Conservation (phyloP, 208 protist genomes). For the Leishmania martiniquensis region DNA sequence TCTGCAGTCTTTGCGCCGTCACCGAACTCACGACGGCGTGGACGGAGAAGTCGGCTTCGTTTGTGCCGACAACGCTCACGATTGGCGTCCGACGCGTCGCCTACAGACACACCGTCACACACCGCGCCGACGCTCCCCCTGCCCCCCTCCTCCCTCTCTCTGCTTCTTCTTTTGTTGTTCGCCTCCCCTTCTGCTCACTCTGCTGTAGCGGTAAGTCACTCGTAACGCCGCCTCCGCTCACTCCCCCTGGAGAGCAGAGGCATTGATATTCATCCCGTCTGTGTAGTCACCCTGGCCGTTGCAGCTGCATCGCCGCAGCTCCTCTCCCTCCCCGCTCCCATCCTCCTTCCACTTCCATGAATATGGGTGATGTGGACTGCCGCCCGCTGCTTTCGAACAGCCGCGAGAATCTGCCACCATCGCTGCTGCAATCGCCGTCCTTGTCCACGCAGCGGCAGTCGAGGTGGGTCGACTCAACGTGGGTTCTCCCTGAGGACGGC, state of each 20-base stretch:
- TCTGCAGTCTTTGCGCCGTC: background rate
- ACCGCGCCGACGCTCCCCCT: too few species aligned
- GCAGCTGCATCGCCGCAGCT: background rate
- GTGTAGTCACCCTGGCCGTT: background rate
- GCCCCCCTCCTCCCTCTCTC: too few species aligned
- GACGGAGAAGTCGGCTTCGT: background rate
- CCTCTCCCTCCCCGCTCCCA: background rate
- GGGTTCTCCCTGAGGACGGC: constrained; percentile 12
- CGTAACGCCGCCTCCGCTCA: background rate
- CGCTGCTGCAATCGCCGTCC: too few species aligned
- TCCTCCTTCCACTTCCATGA: background rate
- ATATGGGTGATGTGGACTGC: constrained; percentile 1
- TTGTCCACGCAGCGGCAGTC: background rate
- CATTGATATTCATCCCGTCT: background rate
- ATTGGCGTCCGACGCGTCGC: background rate
- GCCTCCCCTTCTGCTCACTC: background rate
- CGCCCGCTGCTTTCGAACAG: constrained; percentile 15
- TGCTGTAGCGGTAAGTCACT: background rate
- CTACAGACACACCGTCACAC: background rate
- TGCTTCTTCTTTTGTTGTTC: background rate
- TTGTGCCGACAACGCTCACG: too few species aligned
- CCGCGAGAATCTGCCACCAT: background rate
- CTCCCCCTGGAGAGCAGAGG: background rate
- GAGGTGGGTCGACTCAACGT: background rate
- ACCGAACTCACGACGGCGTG: background rate